A percentile compares a stretch with the other conserved stretches of the same genome.
These are phyloP conservation scores for Pythium sp. DNA, from an alignment of 352 stramenopile species.

Conservation along the genomic window DNA sequence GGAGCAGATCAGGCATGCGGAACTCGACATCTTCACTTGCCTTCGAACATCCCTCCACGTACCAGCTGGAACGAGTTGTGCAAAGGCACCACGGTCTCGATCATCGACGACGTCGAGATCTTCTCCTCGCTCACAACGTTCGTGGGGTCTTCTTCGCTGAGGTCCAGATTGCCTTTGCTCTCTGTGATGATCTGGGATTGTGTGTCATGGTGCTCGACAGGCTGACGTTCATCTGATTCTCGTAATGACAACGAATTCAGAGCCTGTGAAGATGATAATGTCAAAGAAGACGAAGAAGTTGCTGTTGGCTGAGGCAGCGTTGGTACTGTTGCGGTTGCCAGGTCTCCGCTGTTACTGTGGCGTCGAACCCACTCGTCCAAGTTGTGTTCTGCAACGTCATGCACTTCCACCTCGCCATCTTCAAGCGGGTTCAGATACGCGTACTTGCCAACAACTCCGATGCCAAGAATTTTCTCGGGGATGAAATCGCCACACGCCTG, in stretches of 20 bases:
- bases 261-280: not conserved
- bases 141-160: conserved; percentile 32
- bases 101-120: conserved; percentile 63
- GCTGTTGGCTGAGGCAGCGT: conserved; percentile 16
- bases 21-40: not conserved
- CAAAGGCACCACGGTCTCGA: conserved; percentile 70
- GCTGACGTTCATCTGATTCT: not conserved
- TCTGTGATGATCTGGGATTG: conserved; percentile 17
- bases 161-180: conserved; percentile 10
- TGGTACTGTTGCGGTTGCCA: conserved; percentile 19
- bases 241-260: not conserved
- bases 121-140: conserved; percentile 44
- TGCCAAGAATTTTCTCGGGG: conserved; percentile 80
- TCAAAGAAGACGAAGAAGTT: not conserved
- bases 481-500: conserved; percentile 83
- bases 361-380: conserved; percentile 56
- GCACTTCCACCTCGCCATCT: conserved; percentile 34
- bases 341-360: conserved; percentile 27
- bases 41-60: conserved; percentile 12
- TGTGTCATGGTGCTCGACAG: conserved; percentile 4
- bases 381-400: conserved; percentile 38
- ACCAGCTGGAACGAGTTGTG: conserved; percentile 69
- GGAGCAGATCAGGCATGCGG: not conserved
- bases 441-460: conserved; percentile 80
- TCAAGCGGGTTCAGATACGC: conserved; percentile 64